Conservation (phyloP, 164 flowering plant species). For the Aristolochia contorta region DNA sequence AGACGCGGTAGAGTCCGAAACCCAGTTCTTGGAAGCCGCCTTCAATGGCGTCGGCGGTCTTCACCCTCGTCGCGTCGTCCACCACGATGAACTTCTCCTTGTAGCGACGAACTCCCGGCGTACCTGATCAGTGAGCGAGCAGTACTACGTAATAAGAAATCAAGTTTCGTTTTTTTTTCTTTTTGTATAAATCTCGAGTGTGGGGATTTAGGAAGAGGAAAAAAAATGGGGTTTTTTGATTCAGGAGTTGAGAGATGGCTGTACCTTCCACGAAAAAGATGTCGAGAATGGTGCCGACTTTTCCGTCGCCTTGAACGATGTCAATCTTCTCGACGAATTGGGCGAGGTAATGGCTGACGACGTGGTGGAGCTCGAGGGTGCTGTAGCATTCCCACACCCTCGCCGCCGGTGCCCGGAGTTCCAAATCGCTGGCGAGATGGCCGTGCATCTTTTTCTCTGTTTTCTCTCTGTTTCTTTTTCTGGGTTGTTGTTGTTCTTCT, state of each 20-base stretch:
- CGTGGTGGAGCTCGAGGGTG: background rate
- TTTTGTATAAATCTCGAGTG: background rate
- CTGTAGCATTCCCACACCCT: conserved; percentile 3
- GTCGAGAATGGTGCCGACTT: conserved; percentile 2
- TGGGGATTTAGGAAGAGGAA: background rate
- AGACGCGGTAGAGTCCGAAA: conserved; percentile 11
- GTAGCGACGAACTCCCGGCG: conserved; percentile 3
- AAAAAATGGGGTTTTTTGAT: too few relatives aligned
- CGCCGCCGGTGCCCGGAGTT: background rate
- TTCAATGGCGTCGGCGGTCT: conserved; percentile 12
- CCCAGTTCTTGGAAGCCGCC: conserved; percentile 25
- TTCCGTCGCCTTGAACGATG: conserved; percentile 1
- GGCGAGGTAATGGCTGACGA: conserved; percentile 1
- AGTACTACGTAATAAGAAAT: background rate
- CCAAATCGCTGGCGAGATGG: background rate
- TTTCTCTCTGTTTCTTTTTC: too few relatives aligned
- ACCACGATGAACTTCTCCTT: conserved; percentile 28
- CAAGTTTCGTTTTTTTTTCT: too few relatives aligned
- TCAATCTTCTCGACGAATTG: background rate
- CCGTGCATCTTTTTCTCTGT: conserved; percentile 1
- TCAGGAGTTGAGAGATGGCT: too few relatives aligned
- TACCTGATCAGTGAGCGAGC: background rate
- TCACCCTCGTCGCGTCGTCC: conserved; percentile 21
- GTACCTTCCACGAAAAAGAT: conserved; percentile 1
- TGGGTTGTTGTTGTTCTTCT: too few relatives aligned